Evolutionary conservation across 1,139 yeast genomes (phyloP).

Genomic region (Candida sanyaensis): DNA sequence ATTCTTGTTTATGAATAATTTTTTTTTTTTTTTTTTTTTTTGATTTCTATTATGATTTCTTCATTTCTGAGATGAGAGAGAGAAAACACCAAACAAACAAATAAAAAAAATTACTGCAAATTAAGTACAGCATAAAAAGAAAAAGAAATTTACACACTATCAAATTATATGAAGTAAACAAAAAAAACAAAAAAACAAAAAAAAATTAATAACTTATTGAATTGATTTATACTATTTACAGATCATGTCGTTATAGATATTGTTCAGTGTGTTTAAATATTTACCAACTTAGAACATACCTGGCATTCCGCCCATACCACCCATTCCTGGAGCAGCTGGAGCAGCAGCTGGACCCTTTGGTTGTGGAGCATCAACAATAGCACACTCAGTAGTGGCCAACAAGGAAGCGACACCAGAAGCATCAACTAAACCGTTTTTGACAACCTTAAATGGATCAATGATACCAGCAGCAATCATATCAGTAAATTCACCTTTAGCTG

Average conservation of each 20-base stretch:
- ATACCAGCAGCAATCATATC: conserved; percentile 98
- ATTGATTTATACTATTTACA: conserved; percentile 2
- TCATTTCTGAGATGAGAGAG: not conserved
- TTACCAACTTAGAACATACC: conserved; percentile 1
- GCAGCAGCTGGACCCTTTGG: conserved; percentile 71
- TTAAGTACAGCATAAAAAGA: not conserved
- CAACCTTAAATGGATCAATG: conserved; percentile 99
- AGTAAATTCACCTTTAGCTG: conserved; percentile 90
- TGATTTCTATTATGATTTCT: not conserved
- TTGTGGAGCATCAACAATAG: conserved; percentile 96
- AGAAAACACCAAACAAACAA: not conserved
- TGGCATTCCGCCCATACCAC: conserved; percentile 43
- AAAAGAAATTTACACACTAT: not conserved
- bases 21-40: not conserved
- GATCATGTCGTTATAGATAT: not conserved
- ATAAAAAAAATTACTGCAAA: not conserved
- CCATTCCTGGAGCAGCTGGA: conserved; percentile 58
- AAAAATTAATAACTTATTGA: not conserved
- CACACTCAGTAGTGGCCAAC: conserved; percentile 98
- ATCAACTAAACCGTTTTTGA: conserved; percentile 93
- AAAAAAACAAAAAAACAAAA: not conserved
- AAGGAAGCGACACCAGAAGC: conserved; percentile 98
- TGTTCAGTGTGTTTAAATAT: too few relatives aligned
- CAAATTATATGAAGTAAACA: too few relatives aligned
- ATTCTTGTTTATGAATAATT: not conserved